Conservation (phyloP, 371 early-diverging fungal species). For the Capillidium heterosporum region DNA sequence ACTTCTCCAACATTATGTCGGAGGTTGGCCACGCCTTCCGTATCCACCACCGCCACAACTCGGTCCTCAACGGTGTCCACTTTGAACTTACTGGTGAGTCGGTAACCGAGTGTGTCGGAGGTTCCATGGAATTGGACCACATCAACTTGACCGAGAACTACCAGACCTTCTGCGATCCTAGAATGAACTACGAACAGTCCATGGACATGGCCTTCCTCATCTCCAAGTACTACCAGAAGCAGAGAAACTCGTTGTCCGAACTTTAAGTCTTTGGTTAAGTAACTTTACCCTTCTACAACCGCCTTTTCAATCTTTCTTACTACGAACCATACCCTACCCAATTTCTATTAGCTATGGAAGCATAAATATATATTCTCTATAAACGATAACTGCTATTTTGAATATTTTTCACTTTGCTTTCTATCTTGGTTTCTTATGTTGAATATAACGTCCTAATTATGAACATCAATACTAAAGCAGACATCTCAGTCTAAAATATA, state of each 20-base stretch:
- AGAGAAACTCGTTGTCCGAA: constrained; percentile 14
- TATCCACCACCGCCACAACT: constrained; percentile 54
- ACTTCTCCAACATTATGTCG: constrained; percentile 61
- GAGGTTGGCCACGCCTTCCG: constrained; percentile 67
- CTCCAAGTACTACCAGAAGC: constrained; percentile 59
- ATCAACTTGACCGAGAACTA: constrained; percentile 70
- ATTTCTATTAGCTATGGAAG: too few relatives aligned
- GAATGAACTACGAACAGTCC: constrained; percentile 89
- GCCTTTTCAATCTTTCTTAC: too few relatives aligned
- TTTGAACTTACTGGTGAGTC: constrained; percentile 89
- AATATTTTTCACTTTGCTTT: too few relatives aligned
- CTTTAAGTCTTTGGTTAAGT: too few relatives aligned
- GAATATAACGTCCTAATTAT: too few relatives aligned
- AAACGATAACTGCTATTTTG: too few relatives aligned
- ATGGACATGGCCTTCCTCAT: constrained; percentile 90
- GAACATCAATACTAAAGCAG: too few relatives aligned
- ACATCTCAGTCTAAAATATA: too few relatives aligned
- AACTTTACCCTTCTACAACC: too few relatives aligned
- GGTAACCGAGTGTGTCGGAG: constrained; percentile 89
- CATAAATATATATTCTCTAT: too few relatives aligned
- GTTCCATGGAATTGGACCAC: constrained; percentile 77
- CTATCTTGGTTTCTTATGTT: too few relatives aligned
- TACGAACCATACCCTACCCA: too few relatives aligned
- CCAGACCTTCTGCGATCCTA: constrained; percentile 86
- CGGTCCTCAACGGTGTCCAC: constrained; percentile 84